A percentile compares a stretch with the other conserved stretches of the same genome.
These are phyloP conservation scores for Berkeleyomyces rouxiae DNA, from an alignment of 2,329 filamentous ascomycete species.

Conservation along the genomic window DNA sequence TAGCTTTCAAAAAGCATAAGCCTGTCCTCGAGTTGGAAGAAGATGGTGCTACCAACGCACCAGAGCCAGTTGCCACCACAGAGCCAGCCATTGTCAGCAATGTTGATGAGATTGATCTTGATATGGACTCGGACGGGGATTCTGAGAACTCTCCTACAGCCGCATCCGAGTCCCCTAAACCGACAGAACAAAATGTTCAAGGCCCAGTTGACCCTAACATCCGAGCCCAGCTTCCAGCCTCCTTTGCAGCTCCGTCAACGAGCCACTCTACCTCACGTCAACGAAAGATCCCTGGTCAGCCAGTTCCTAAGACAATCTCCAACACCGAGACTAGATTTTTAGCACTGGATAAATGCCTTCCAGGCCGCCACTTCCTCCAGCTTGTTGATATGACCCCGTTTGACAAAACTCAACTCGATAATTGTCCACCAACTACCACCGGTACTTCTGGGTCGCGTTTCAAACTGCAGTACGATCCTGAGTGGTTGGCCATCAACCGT, in stretches of 20 bases:
- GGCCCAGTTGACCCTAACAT: slow-evolving; percentile 31
- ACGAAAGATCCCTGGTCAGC: slow-evolving; percentile 34
- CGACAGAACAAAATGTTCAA: slow-evolving; percentile 10
- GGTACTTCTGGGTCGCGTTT: slow-evolving; percentile 36
- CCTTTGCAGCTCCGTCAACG: slow-evolving; percentile 39
- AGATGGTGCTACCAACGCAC: slow-evolving; percentile 18
- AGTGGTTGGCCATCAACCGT: slow-evolving; percentile 89
- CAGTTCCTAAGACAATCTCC: slow-evolving; percentile 52
- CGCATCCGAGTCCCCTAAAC: not conserved
- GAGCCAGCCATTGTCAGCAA: slow-evolving; percentile 26
- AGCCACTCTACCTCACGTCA: slow-evolving; percentile 15
- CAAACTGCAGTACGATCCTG: slow-evolving; percentile 64
- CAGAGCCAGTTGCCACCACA: not conserved
- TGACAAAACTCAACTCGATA: slow-evolving; percentile 19
- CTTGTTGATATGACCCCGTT: slow-evolving; percentile 46
- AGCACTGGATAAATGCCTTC: slow-evolving; percentile 79
- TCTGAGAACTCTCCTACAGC: slow-evolving; percentile 14
- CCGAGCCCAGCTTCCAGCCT: slow-evolving; percentile 58
- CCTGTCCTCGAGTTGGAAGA: slow-evolving; percentile 19
- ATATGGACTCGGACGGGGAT: slow-evolving; percentile 37
- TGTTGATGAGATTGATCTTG: slow-evolving; percentile 54
- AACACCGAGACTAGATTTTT: slow-evolving; percentile 75
- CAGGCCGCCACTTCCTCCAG: slow-evolving; percentile 66
- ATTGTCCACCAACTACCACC: slow-evolving; percentile 15
- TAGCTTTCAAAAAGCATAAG: slow-evolving; percentile 47